Percentiles rank a stretch among this genome's conserved stretches.
Evolutionary conservation across 495 filamentous ascomycete species (phyloP).

Genomic region (Friedmanniomyces simplex): DNA sequence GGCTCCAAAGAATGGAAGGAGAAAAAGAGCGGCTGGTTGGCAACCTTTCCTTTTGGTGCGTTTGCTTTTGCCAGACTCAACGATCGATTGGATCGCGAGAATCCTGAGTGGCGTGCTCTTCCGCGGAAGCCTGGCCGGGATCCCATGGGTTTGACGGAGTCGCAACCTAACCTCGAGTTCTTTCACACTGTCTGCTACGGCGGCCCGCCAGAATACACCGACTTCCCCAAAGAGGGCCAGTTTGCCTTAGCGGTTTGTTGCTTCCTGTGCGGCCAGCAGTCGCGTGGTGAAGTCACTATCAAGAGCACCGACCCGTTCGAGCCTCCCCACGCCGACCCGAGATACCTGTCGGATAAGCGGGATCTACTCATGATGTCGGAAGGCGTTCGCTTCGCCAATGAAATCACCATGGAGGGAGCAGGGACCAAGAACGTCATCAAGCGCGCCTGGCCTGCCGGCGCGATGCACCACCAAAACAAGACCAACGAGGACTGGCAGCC

Average conservation of each 20-base stretch:
- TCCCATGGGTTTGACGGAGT: constrained; percentile 40
- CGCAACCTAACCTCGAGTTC: constrained; percentile 44
- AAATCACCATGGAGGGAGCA: constrained; percentile 42
- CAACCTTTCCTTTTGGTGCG: constrained; percentile 43
- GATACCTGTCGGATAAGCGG: constrained; percentile 39
- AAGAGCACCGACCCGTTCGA: constrained; percentile 26
- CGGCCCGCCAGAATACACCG: constrained; percentile 41
- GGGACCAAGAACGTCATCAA: constrained; percentile 47
- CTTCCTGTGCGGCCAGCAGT: constrained; percentile 24
- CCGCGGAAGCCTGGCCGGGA: constrained; percentile 37
- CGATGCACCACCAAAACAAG: constrained; percentile 38
- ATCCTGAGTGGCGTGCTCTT: constrained; percentile 33
- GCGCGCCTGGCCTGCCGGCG: constrained; percentile 42
- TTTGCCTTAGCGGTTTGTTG: constrained; percentile 34
- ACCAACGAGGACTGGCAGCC: constrained; percentile 16
- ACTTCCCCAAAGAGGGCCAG: constrained; percentile 36
- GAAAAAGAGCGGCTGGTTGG: constrained; percentile 40
- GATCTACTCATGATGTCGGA: constrained; percentile 42
- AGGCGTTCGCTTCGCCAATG: constrained; percentile 42
- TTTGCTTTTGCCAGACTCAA: constrained; percentile 45
- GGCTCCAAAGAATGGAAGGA: constrained; percentile 39
- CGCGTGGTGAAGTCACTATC: constrained; percentile 8
- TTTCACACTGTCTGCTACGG: constrained; percentile 45
- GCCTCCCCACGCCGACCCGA: constrained; percentile 42
- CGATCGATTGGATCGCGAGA: constrained; percentile 37